These are phyloP conservation scores for Fusarium subtropicale DNA, from an alignment of 2,329 filamentous ascomycete species.

Conservation along the genomic window DNA sequence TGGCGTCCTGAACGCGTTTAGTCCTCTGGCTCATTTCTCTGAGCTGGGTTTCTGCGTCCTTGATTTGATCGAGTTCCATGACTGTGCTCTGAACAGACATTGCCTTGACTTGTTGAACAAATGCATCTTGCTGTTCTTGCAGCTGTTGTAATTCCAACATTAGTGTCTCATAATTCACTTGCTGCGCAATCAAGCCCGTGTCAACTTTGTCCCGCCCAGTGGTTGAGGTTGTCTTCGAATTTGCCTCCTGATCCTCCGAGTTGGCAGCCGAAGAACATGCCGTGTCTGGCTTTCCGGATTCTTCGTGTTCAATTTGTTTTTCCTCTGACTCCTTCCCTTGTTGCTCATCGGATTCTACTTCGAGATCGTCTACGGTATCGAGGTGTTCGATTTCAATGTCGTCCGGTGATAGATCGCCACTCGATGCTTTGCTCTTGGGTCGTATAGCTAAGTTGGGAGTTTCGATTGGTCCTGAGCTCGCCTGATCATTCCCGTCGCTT, in stretches of 20 bases:
- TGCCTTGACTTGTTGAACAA: conserved; percentile 50
- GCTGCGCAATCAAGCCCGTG: conserved; percentile 47
- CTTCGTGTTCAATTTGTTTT: conserved; percentile 2
- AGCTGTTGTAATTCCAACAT: conserved; percentile 50
- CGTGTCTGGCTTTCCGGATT: conserved; percentile 3
- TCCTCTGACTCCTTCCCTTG: conserved; percentile 28
- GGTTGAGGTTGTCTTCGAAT: not conserved
- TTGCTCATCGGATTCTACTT: conserved; percentile 45
- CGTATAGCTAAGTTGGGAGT: not conserved
- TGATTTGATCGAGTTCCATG: conserved; percentile 45
- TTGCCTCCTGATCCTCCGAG: not conserved
- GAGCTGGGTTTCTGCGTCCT: conserved; percentile 45
- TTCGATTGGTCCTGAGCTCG: conserved; percentile 5
- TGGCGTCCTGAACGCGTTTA: conserved; percentile 51
- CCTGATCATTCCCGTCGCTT: not conserved
- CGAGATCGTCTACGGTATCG: conserved; percentile 45
- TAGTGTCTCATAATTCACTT: conserved; percentile 51
- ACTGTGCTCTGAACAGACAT: conserved; percentile 42
- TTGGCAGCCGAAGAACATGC: not conserved
- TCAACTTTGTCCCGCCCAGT: conserved; percentile 15
- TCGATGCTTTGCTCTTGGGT: conserved; percentile 27
- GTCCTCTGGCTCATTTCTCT: conserved; percentile 49
- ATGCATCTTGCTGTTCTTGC: conserved; percentile 46
- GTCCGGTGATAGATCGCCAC: conserved; percentile 55
- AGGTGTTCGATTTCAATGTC: conserved; percentile 63